Evolutionary conservation across 768 basidiomycete genomes (phyloP), one percentile per base, ranked within the genome.

Genomic region (Suillus bovinus): DNA sequence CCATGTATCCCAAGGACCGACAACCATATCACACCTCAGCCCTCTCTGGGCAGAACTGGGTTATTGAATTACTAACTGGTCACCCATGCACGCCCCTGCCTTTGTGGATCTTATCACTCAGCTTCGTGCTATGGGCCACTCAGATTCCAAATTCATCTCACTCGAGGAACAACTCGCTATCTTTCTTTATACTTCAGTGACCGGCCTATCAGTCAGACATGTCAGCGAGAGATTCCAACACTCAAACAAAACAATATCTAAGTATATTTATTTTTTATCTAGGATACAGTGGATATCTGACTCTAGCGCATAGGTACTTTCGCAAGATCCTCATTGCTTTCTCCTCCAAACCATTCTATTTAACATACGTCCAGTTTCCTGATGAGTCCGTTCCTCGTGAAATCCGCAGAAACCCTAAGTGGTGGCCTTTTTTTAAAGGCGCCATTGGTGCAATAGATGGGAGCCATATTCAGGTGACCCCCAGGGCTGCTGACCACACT

Each of bases 91-190:
- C 20, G 14, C 22, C 13, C 1, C 13, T 8, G 60, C 41, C 6
- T 60, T 60, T 27, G 17, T 4, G 13, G 29, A 47, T 20, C 49
- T 53, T 33, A 24, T 61, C n/a, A 5, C 36, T 9, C 2, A 52
- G 24, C 60, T 61, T 34, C 4, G 10, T 0, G 1, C 31, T 14
- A 31, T 34, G n/a, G 60, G 34, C 11, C 49, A 61, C 6, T 20
- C 47, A 0, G 41, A 69, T 20, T 73, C 71, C 0, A 63, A 59
- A 24, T 64, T 68, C 66, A 65, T 79, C 10, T 58, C 69, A 0
- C 52, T 68, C 0, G 72, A 78, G 38, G 79, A 81, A 58, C 75
- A 79, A 58, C 54, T 79, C 17, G 77, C 76, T 0, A 76, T 80
- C 16, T 80, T 79, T 60, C 70, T 80, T 5, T 39, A 39, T 5